phyloP scores from a whole-genome alignment of 2,329 filamentous ascomycete species.

The Calonectria fujianensis region DNA sequence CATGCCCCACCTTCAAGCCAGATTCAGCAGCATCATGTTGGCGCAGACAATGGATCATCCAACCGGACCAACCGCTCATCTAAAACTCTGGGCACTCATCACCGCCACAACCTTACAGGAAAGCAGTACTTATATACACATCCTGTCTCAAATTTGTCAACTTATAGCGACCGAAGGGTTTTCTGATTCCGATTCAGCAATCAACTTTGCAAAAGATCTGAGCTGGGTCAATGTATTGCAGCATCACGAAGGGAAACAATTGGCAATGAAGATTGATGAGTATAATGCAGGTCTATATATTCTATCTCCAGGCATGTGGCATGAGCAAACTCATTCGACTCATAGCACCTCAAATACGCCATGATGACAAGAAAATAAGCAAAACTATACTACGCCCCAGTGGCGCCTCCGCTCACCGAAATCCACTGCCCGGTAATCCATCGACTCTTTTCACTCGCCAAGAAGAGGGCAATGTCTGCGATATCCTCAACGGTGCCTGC shows the following conservation, averaged over 20 bases:
- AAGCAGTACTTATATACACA: neutral
- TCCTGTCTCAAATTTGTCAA: neutral
- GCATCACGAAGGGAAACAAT: neutral
- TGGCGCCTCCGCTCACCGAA: conserved; percentile 46
- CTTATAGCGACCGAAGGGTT: neutral
- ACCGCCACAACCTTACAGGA: neutral
- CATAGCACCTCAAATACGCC: too few species aligned
- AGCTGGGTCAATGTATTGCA: conserved; percentile 12
- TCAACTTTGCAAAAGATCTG: neutral
- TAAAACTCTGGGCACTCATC: conserved; percentile 9
- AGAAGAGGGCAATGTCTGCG: conserved; percentile 36
- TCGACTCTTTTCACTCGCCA: conserved; percentile 44
- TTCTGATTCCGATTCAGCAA: neutral
- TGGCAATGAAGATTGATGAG: neutral
- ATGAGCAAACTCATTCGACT: neutral
- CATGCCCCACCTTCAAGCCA: neutral
- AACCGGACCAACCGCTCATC: neutral
- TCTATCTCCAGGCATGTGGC: neutral
- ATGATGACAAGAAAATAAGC: neutral
- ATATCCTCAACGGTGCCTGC: conserved; percentile 35
- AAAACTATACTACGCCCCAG: conserved; percentile 43
- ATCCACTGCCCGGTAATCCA: conserved; percentile 49
- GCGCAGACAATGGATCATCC: neutral
- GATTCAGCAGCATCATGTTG: neutral
- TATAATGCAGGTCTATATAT: neutral